phyloP scores from a whole-genome alignment of 495 filamentous ascomycete species.

The Neurospora sp. region DNA sequence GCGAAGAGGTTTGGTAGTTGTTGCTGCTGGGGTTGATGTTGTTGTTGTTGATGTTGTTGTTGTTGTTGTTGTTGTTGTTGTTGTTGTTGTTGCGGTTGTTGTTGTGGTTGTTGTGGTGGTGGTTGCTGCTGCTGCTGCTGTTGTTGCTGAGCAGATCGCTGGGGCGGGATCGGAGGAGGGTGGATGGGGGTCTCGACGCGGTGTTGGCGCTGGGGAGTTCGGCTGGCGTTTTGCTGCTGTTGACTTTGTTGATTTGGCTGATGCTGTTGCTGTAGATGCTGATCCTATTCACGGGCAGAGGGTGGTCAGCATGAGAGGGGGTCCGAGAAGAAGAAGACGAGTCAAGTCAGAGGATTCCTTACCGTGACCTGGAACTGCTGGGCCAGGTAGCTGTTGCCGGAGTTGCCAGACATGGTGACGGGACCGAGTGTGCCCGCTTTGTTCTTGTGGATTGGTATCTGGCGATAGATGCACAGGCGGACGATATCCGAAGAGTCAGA shows the following conservation, averaged over 20 bases:
- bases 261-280: not conserved
- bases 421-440: not conserved
- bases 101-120: not conserved
- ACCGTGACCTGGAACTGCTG: constrained; percentile 6
- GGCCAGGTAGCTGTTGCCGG: not conserved
- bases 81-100: constrained; percentile 2
- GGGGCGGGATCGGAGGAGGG: constrained; percentile 9
- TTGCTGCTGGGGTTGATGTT: constrained; percentile 10
- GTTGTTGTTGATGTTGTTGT: constrained; percentile 5
- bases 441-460: not conserved
- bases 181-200: constrained; percentile 13
- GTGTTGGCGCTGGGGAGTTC: not conserved
- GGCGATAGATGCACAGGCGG: constrained; percentile 1
- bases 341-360: not conserved
- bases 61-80: not conserved
- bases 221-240: not conserved
- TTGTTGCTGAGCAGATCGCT: constrained; percentile 6
- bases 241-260: not conserved
- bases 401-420: not conserved
- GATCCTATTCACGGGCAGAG: not conserved
- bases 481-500: constrained; percentile 4
- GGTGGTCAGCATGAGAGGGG: not conserved
- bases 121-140: constrained; percentile 1
- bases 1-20: not conserved
- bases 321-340: not conserved